Base-by-base conservation (phyloP, 164 flowering plant genomes). In the Platanus orientalis region DNA sequence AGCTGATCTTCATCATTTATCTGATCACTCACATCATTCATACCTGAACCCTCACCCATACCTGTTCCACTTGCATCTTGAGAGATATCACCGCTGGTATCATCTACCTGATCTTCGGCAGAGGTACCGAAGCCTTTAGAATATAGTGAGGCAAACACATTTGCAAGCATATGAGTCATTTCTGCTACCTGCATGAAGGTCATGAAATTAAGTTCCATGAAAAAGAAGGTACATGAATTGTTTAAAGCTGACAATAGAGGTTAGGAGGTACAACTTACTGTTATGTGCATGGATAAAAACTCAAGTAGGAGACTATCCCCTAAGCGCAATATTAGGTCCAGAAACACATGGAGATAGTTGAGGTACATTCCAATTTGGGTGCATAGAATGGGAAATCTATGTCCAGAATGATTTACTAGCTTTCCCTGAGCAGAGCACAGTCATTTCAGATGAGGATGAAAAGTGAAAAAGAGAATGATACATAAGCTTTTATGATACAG, bases 21-120 rank as follows among this genome's bases (percentile, higher is more conserved):
- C 77, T 95, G 88, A 57, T 89, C 90, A 65, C 97, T 95, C 47
- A 95, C 97, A 75, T 95, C 99, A 55, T 85, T 88, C 24, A 62
- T 3, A 56, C 99, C 99, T 1, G 50, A 77, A 73, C 99, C 99
- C 63, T 95, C 99, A 13, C 97, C 97, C 96, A 95, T 88, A 61
- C 99, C 97, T 13, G 97, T 95, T 75, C 99, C 99, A 66, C 34
- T 71, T 26, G 84, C 84, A 66, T 83, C 83, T 73, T 89, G 79
- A 30, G 80, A 53, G 27, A 2, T 60, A 56, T 79, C 85, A 65
- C 54, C 66, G 26, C 54, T 19, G 28, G 50, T 40, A 26, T 81
- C 83, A 53, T 80, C 86, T 24, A 19, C 82, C 55, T 80, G 62
- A 1, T 81, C 86, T 68, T 83, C 88, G 1, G 69, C n/a, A 20